These are phyloP conservation scores for Carpinus viminea DNA, from an alignment of 306 rosid genomes.

Conservation along the genomic window DNA sequence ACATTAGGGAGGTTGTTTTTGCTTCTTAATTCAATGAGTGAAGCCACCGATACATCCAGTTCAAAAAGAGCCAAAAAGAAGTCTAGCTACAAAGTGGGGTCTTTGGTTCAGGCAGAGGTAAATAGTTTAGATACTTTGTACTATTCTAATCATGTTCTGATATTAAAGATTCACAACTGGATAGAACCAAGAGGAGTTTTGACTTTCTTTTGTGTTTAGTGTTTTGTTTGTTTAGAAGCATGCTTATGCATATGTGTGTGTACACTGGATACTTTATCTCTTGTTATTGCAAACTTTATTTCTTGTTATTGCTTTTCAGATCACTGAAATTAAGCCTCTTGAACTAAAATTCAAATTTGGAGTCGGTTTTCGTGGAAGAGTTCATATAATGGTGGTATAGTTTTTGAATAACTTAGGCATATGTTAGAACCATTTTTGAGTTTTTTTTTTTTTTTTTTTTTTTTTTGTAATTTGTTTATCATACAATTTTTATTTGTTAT, in stretches of 20 bases:
- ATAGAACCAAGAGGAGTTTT: slow-evolving; percentile 12
- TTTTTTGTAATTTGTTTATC: slow-evolving; percentile 15
- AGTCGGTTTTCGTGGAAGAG: slow-evolving; percentile 64
- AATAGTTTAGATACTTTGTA: not conserved
- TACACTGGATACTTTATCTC: slow-evolving; percentile 7
- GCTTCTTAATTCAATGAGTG: slow-evolving; percentile 51
- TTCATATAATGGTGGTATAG: slow-evolving; percentile 83
- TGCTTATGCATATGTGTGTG: not conserved
- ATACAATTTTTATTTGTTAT: slow-evolving; percentile 1
- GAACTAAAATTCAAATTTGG: slow-evolving; percentile 89
- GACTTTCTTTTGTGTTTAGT: slow-evolving; percentile 4
- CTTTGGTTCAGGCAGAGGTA: slow-evolving; percentile 93
- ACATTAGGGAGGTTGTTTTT: slow-evolving; percentile 78
- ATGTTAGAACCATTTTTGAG: slow-evolving; percentile 3
- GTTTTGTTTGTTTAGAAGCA: not conserved
- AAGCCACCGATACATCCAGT: slow-evolving; percentile 52
- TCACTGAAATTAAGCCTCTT: slow-evolving; percentile 72
- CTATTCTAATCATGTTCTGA: not conserved
- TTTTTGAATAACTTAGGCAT: slow-evolving; percentile 17
- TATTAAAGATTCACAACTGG: not conserved
- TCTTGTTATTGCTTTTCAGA: slow-evolving; percentile 42
- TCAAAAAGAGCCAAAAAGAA: slow-evolving; percentile 79
- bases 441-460: too few relatives aligned
- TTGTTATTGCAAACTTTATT: slow-evolving; percentile 19
- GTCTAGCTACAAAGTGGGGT: slow-evolving; percentile 71